Evolutionary conservation across 345 rosid species (phyloP).

Genomic region (Eucalyptus victrix): DNA sequence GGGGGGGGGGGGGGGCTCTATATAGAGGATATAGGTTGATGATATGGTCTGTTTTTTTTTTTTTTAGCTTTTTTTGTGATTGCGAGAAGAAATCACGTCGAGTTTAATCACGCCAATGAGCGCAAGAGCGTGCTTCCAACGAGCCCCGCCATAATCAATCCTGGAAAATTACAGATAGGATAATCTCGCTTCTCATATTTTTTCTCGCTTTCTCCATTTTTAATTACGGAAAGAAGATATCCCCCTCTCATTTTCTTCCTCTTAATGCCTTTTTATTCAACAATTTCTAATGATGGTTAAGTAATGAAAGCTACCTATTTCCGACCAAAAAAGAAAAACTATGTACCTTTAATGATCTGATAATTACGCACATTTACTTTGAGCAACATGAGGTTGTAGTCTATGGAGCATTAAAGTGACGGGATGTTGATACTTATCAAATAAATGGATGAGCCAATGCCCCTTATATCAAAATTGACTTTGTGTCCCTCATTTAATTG

Average conservation of each 20-base stretch:
- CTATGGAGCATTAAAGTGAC: neutral
- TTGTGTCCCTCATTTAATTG: neutral
- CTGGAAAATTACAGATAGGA: neutral
- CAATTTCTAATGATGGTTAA: neutral
- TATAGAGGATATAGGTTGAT: neutral
- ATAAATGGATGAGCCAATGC: neutral
- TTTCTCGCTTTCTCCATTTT: neutral
- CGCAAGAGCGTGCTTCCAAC: neutral
- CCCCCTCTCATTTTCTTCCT: neutral
- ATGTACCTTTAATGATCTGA: neutral
- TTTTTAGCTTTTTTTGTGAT: neutral
- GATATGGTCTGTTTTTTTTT: too few relatives aligned
- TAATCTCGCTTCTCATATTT: neutral
- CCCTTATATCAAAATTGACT: neutral
- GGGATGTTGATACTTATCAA: neutral
- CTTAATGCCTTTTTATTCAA: neutral
- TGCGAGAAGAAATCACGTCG: neutral
- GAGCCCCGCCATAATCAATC: neutral
- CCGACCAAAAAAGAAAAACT: neutral
- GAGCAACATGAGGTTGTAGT: neutral
- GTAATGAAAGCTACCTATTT: too few relatives aligned
- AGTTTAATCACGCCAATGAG: neutral
- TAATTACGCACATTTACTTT: neutral
- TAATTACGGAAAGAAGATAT: neutral
- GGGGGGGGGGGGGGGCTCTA: neutral